A percentile compares a stretch with the other conserved stretches of the same genome.
These are phyloP conservation scores for Talaromyces verruculosus DNA, from an alignment of 2,329 filamentous ascomycete species.

Conservation along the genomic window DNA sequence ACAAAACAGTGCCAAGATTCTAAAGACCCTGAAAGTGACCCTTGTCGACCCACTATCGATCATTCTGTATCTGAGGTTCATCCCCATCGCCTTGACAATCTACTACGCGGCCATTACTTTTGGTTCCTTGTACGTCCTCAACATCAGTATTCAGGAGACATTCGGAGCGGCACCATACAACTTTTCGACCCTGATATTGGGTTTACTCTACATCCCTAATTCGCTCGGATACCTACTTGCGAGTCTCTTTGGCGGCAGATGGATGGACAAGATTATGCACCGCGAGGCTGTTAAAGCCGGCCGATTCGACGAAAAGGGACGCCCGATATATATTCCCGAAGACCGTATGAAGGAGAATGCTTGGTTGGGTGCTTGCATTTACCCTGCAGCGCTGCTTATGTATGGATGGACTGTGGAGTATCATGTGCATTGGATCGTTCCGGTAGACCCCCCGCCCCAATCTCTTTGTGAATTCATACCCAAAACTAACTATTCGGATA, in stretches of 20 bases:
- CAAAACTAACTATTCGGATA: slow-evolving; percentile 24
- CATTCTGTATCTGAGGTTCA: slow-evolving; percentile 70
- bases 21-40: slow-evolving; percentile 57
- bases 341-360: slow-evolving; percentile 82
- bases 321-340: slow-evolving; percentile 69
- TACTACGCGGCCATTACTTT: slow-evolving; percentile 74
- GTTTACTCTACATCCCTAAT: slow-evolving; percentile 73
- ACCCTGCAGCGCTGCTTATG: slow-evolving; percentile 68
- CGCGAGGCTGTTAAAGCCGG: slow-evolving; percentile 70
- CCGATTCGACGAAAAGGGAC: slow-evolving; percentile 66
- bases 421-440: slow-evolving; percentile 63
- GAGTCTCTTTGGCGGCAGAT: slow-evolving; percentile 68
- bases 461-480: slow-evolving; percentile 10
- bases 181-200: slow-evolving; percentile 67
- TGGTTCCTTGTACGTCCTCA: slow-evolving; percentile 71
- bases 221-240: slow-evolving; percentile 70
- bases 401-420: slow-evolving; percentile 74
- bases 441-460: slow-evolving; percentile 35
- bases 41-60: slow-evolving; percentile 72
- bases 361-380: slow-evolving; percentile 70
- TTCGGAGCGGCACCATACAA: slow-evolving; percentile 68
- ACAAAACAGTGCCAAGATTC: slow-evolving; percentile 56
- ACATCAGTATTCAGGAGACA: slow-evolving; percentile 71
- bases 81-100: slow-evolving; percentile 71
- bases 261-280: slow-evolving; percentile 80